phyloP scores from a whole-genome alignment of 768 basidiomycete genomes.

The Xanthoconium purpureum region DNA sequence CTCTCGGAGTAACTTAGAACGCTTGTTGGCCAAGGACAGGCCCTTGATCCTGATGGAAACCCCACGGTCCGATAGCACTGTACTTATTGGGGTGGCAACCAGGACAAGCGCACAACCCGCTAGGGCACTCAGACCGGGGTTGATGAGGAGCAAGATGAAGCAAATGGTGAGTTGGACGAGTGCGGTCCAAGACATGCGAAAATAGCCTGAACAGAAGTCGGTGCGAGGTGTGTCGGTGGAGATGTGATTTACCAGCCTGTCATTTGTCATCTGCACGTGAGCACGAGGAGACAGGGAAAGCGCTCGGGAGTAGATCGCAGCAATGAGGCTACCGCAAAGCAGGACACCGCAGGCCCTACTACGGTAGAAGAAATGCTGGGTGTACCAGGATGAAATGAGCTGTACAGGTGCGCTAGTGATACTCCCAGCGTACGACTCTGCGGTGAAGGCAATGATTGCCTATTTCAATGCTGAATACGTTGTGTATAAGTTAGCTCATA shows the following conservation, averaged over 20 bases:
- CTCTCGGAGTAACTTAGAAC: conserved; percentile 87
- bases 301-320: conserved; percentile 78
- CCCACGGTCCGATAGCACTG: conserved; percentile 65
- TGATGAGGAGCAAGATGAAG: conserved; percentile 66
- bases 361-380: conserved; percentile 85
- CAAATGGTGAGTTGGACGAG: conserved; percentile 79
- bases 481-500: conserved; percentile 25
- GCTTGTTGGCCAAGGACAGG: conserved; percentile 88
- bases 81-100: conserved; percentile 71
- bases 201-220: conserved; percentile 80
- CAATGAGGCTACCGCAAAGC: conserved; percentile 79
- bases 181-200: conserved; percentile 77
- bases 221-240: conserved; percentile 89
- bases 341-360: conserved; percentile 73
- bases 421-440: conserved; percentile 55
- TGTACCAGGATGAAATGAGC: conserved; percentile 59
- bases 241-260: conserved; percentile 90
- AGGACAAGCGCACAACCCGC: conserved; percentile 63
- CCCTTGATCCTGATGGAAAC: conserved; percentile 58
- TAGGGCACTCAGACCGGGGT: conserved; percentile 61
- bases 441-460: conserved; percentile 71
- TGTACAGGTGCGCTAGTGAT: conserved; percentile 41
- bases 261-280: conserved; percentile 77
- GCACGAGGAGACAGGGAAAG: conserved; percentile 75
- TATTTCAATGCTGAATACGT: conserved; percentile 23